Evolutionary conservation across 192 early-diverging fungal species (phyloP).

Genomic region (Polychytrium aggregatum): DNA sequence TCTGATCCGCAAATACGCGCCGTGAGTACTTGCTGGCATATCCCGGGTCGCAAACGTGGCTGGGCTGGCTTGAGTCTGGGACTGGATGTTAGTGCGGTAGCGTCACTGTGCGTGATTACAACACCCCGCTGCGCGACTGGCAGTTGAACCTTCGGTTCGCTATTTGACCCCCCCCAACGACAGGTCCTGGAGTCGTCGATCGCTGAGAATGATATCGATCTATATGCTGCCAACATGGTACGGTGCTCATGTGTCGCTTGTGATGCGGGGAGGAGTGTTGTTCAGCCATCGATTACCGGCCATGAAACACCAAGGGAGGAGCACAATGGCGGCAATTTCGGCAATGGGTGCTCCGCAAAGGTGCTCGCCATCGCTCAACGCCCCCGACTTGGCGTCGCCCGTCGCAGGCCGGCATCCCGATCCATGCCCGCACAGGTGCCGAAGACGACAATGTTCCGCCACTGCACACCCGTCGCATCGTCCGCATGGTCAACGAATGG

Average conservation of each 20-base stretch:
- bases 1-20: conserved; percentile 53
- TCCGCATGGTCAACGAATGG: conserved; percentile 55
- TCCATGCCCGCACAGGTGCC: conserved; percentile 47
- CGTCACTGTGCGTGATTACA: no score
- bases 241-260: neutral
- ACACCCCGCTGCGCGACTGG: no score
- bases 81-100: no score
- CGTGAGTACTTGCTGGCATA: conserved; percentile 26
- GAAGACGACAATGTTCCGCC: conserved; percentile 69
- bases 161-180: neutral
- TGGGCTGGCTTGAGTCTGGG: no score
- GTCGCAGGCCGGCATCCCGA: conserved; percentile 49
- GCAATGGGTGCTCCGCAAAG: no score
- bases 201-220: conserved; percentile 62
- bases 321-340: no score
- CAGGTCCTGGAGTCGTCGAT: conserved; percentile 61
- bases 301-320: no score
- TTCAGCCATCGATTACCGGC: no score
- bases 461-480: conserved; percentile 46
- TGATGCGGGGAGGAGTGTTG: neutral
- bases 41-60: no score
- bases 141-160: no score
- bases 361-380: no score
- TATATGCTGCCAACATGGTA: conserved; percentile 59
- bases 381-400: no score